phyloP scores from a whole-genome alignment of 768 basidiomycete genomes.

The Aureoboletus auriporus region DNA sequence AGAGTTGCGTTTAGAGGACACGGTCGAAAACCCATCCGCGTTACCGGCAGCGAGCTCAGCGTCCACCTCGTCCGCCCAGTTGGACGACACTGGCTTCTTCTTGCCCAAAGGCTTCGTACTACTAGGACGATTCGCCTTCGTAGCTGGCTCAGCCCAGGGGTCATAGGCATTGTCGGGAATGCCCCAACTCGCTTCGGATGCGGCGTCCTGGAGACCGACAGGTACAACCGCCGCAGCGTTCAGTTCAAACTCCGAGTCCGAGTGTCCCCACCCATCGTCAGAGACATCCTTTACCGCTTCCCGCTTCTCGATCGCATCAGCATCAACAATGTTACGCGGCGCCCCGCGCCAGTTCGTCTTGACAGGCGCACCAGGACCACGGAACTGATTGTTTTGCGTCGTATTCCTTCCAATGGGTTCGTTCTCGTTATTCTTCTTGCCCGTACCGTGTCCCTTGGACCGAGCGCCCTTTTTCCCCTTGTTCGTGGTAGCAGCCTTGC shows the following conservation, averaged over 20 bases:
- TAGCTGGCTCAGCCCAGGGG: constrained; percentile 19
- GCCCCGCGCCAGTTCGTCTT: constrained; percentile 29
- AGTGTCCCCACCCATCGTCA: constrained; percentile 19
- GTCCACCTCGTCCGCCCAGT: constrained; percentile 29
- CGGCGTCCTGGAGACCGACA: constrained; percentile 1
- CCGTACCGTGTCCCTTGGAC: constrained; percentile 5
- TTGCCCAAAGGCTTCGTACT: constrained; percentile 1
- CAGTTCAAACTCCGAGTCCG: constrained; percentile 12
- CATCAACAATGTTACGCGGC: constrained; percentile 25
- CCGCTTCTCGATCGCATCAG: constrained; percentile 21
- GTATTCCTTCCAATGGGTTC: background rate
- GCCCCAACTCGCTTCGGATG: constrained; percentile 22
- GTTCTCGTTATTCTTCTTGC: constrained; percentile 8
- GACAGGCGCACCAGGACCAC: constrained; percentile 28
- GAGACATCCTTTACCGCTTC: constrained; percentile 11
- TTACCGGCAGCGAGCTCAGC: constrained; percentile 7
- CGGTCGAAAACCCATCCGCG: background rate
- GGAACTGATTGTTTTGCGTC: constrained; percentile 16
- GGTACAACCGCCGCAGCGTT: constrained; percentile 1
- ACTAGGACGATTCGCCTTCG: constrained; percentile 3
- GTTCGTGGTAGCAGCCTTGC: constrained; percentile 10
- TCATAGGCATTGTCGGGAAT: constrained; percentile 16
- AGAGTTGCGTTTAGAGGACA: constrained; percentile 10
- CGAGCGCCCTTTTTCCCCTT: constrained; percentile 20
- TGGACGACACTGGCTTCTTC: constrained; percentile 2